Evolutionary conservation across 164 flowering plant species (phyloP).

Genomic region (Vitis rupestris): DNA sequence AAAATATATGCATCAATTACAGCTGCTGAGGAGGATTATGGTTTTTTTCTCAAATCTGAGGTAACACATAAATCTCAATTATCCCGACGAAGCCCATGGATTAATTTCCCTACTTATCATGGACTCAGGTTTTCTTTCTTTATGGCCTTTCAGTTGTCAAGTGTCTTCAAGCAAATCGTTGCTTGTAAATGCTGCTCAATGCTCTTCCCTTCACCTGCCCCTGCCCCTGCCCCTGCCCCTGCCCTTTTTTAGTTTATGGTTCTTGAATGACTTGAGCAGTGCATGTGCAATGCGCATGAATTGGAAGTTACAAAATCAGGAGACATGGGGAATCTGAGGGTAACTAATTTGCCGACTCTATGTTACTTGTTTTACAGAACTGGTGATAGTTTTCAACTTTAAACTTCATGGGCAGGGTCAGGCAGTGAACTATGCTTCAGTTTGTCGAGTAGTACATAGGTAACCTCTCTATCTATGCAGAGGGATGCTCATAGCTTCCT

Average conservation of each 20-base stretch:
- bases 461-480: constrained; percentile 5
- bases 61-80: constrained; percentile 27
- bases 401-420: background rate
- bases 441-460: background rate
- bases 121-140: background rate
- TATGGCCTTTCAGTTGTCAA: background rate
- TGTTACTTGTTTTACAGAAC: background rate
- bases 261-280: background rate
- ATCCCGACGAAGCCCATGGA: background rate
- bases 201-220: background rate
- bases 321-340: background rate
- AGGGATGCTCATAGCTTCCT: constrained; percentile 1
- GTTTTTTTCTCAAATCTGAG: constrained; percentile 24
- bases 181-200: background rate
- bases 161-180: background rate
- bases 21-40: constrained; percentile 33
- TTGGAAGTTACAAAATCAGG: background rate
- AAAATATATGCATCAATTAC: constrained; percentile 23
- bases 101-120: background rate
- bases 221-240: too few species aligned
- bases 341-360: background rate
- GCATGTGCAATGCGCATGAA: background rate
- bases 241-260: too few species aligned
- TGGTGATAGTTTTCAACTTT: background rate
- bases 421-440: too few species aligned